phyloP scores from a whole-genome alignment of 1,139 yeast species.

The Yamadazyma songkhlaensis region DNA sequence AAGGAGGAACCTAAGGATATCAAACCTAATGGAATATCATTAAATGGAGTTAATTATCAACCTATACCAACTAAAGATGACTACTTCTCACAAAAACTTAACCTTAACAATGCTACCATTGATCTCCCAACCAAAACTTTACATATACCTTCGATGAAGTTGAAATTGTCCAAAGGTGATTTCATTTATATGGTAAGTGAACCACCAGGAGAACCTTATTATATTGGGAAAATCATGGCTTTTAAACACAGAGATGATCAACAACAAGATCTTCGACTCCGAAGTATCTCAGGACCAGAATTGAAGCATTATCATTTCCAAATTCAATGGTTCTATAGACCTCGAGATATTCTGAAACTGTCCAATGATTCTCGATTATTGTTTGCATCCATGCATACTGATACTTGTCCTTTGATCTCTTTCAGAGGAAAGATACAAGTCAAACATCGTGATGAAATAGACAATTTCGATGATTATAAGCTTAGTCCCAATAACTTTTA shows the following conservation, averaged over 20 bases:
- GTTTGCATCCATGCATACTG: constrained; percentile 85
- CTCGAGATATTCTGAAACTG: constrained; percentile 73
- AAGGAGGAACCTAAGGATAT: not conserved
- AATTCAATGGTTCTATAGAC: constrained; percentile 91
- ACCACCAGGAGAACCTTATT: constrained; percentile 95
- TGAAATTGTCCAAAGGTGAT: constrained; percentile 50
- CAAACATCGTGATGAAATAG: constrained; percentile 63
- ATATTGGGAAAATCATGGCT: constrained; percentile 81
- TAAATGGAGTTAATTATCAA: constrained; percentile 33
- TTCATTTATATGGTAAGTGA: constrained; percentile 84
- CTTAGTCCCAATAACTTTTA: constrained; percentile 69
- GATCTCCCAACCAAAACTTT: constrained; percentile 30
- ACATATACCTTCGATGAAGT: constrained; percentile 19
- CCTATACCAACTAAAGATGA: constrained; percentile 28
- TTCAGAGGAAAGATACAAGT: constrained; percentile 77
- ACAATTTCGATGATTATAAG: constrained; percentile 53
- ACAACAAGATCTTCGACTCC: not conserved
- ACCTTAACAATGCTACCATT: constrained; percentile 34
- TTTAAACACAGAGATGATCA: constrained; percentile 43
- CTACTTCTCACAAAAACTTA: constrained; percentile 35
- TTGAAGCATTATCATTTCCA: constrained; percentile 58
- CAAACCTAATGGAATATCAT: constrained; percentile 5
- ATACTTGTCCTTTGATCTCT: constrained; percentile 72
- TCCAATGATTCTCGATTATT: constrained; percentile 71
- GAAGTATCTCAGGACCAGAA: constrained; percentile 16